A percentile compares a stretch with the other conserved stretches of the same genome.
These are phyloP conservation scores for Termitomyces eurrhizus DNA, from an alignment of 768 basidiomycete genomes.

Conservation along the genomic window DNA sequence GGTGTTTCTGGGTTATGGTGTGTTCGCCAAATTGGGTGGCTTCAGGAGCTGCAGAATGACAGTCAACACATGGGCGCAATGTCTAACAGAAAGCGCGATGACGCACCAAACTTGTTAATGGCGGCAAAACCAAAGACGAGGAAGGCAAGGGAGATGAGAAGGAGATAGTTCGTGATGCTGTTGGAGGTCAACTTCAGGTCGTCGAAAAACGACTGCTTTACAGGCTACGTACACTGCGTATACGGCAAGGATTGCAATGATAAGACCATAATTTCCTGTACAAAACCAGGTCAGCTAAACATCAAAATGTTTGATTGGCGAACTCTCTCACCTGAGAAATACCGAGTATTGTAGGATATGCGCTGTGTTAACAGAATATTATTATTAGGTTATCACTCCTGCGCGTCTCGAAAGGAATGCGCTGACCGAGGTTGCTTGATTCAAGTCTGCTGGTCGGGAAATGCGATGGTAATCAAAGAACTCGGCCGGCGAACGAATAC, in stretches of 20 bases:
- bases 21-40: slow-evolving; percentile 80
- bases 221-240: slow-evolving; percentile 68
- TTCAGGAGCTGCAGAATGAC: slow-evolving; percentile 58
- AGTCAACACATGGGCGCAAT: not conserved
- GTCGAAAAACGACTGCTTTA: not conserved
- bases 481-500: slow-evolving; percentile 66
- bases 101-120: slow-evolving; percentile 86
- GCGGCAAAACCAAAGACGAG: slow-evolving; percentile 87
- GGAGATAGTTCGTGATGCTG: slow-evolving; percentile 78
- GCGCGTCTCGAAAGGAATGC: not conserved
- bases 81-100: not conserved
- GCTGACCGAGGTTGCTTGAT: slow-evolving; percentile 72
- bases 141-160: slow-evolving; percentile 82
- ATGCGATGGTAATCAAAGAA: slow-evolving; percentile 84
- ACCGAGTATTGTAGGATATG: slow-evolving; percentile 92
- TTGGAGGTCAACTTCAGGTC: not conserved
- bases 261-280: slow-evolving; percentile 82
- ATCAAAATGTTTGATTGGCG: not conserved
- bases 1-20: slow-evolving; percentile 82
- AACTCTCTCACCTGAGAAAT: slow-evolving; percentile 61
- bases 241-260: slow-evolving; percentile 73
- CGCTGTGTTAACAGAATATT: slow-evolving; percentile 42
- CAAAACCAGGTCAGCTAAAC: slow-evolving; percentile 6
- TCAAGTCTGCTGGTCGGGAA: slow-evolving; percentile 80
- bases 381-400: not conserved